Base-by-base conservation (phyloP, 768 basidiomycete species). In the Leccinum arenicola region DNA sequence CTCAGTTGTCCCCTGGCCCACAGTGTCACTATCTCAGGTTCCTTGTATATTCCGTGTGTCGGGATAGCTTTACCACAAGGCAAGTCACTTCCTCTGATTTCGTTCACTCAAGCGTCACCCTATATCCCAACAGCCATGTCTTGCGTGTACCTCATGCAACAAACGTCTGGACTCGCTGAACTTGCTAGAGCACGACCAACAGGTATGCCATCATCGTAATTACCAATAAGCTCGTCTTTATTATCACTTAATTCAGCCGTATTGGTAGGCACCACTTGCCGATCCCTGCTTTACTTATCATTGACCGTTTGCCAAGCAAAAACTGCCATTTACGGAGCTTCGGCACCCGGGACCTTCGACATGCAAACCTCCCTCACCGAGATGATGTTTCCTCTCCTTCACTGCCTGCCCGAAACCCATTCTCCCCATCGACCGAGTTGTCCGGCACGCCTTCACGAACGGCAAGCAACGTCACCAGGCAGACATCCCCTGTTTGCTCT, bases 161-260 rank as follows among this genome's bases (percentile, higher is more conserved):
- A 92, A 91, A 71, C 78, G 90, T 36, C 79, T 95, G 14, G 92
- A 93, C 68, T 91, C 92, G 0, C 75, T 82, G 56, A 82, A 82
- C n/a, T 77, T 95, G 19, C 77, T 93, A 8, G 93, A 95, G 70
- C 93, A 95, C 69, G 84, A 95, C 66, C 81, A 88, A 68, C 77
- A 90, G 81, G 93, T 91, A 61, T 56, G 84, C 5, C 51, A 55
- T 54, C 38, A 27, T 59, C 15, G 31, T 52, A 31, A 23, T 23
- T 21, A 47, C 29, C 9, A 33, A 40, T 54, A 35, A 36, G 25
- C 52, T 55, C 56, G 50, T 51, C 51, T 51, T 53, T 40, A 61
- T 27, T 15, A 14, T 53, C 21, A 48, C n/a, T 48, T 52, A 29
- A 10, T 56, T 27, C 55, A 79, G 78, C 78, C 79, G 17, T 79